Percentiles rank a stretch among this genome's conserved stretches.
These are phyloP conservation scores for Podospora tetraspora DNA, from an alignment of 495 filamentous ascomycete genomes.

Conservation along the genomic window DNA sequence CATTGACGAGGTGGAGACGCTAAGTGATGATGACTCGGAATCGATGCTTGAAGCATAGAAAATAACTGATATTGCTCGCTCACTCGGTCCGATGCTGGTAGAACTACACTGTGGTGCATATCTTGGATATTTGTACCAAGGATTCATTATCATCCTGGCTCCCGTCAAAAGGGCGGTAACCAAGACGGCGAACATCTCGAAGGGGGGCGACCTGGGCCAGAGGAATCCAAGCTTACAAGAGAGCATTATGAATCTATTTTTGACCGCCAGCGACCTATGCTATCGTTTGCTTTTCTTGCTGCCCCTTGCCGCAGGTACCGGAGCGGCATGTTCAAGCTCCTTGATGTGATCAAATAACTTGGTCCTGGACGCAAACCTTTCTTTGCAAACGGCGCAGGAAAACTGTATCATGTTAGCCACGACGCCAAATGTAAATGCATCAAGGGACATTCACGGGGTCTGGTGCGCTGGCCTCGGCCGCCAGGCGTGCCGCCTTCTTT, in stretches of 20 bases:
- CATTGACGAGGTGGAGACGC: slow-evolving; percentile 82
- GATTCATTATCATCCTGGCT: background rate
- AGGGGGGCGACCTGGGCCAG: background rate
- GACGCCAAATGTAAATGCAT: background rate
- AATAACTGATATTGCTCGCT: background rate
- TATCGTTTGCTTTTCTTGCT: slow-evolving; percentile 24
- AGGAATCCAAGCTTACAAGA: background rate
- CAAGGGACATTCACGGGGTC: slow-evolving; percentile 29
- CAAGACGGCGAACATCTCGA: background rate
- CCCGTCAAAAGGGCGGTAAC: background rate
- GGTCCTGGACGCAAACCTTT: slow-evolving; percentile 61
- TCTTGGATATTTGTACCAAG: background rate
- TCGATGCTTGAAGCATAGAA: slow-evolving; percentile 32
- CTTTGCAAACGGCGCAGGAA: slow-evolving; percentile 57
- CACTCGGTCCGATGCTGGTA: background rate
- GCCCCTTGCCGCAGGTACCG: slow-evolving; percentile 16
- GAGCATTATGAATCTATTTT: background rate
- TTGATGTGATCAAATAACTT: slow-evolving; percentile 74
- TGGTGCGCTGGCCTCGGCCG: slow-evolving; percentile 35
- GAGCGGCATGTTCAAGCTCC: slow-evolving; percentile 37
- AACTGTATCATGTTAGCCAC: slow-evolving; percentile 30
- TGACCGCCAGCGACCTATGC: background rate
- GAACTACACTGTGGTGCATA: background rate
- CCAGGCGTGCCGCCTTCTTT: slow-evolving; percentile 66
- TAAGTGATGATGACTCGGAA: slow-evolving; percentile 57